phyloP scores from a whole-genome alignment of 495 filamentous ascomycete species.

The Podospora fimiseda region DNA sequence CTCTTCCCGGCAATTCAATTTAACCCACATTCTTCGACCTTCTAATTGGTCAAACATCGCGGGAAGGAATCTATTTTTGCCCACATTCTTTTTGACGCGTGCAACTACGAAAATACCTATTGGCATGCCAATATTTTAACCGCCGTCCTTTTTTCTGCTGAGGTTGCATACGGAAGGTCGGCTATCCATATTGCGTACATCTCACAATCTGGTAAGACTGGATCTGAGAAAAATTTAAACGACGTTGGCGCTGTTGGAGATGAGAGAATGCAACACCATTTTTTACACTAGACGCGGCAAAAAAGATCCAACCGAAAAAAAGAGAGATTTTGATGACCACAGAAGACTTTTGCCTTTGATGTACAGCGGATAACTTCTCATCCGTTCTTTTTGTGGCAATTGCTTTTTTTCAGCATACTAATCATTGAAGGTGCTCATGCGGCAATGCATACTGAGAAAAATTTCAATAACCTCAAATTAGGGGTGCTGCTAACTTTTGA shows the following conservation, averaged over 20 bases:
- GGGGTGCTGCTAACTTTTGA: too few relatives aligned
- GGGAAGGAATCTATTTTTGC: conserved; percentile 15
- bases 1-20: not conserved
- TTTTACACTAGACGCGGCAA: too few relatives aligned
- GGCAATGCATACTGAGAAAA: not conserved
- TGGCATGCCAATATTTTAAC: conserved; percentile 2
- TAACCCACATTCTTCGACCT: conserved; percentile 3
- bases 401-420: not conserved
- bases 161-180: conserved; percentile 5
- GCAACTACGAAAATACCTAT: too few relatives aligned
- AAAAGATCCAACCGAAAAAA: too few relatives aligned
- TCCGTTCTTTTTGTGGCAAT: not conserved
- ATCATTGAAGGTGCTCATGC: not conserved
- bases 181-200: conserved; percentile 1
- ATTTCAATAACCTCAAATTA: too few relatives aligned
- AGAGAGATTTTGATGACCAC: too few relatives aligned
- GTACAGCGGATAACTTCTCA: too few relatives aligned
- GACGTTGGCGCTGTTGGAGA: too few relatives aligned
- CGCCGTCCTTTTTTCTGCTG: not conserved
- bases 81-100: conserved; percentile 10
- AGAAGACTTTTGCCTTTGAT: too few relatives aligned
- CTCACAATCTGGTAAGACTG: not conserved
- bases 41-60: not conserved
- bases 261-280: conserved; percentile 2
- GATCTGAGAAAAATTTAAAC: not conserved